phyloP scores from a whole-genome alignment of 345 rosid genomes.

The Theobroma cacao region DNA sequence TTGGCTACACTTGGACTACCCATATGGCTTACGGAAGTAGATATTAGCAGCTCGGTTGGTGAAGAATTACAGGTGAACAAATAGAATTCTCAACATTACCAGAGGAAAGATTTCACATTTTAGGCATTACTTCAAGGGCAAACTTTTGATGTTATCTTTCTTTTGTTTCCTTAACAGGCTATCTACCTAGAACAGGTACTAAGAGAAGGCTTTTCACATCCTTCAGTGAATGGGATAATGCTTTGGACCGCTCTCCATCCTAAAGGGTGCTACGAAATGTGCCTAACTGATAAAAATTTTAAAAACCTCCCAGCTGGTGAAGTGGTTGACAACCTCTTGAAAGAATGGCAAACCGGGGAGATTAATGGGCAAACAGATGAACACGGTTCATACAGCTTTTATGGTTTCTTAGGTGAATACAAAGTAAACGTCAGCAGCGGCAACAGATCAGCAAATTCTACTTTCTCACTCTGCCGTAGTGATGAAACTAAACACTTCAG shows the following conservation, averaged over 20 bases:
- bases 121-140: neutral
- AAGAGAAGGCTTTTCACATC: slow-evolving; percentile 89
- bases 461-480: slow-evolving; percentile 42
- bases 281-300: slow-evolving; percentile 60
- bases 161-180: slow-evolving; percentile 34
- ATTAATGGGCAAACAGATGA: slow-evolving; percentile 40
- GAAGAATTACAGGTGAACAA: slow-evolving; percentile 48
- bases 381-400: slow-evolving; percentile 61
- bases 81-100: neutral
- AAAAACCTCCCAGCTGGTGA: slow-evolving; percentile 73
- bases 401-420: slow-evolving; percentile 75
- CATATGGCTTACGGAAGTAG: slow-evolving; percentile 87
- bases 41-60: slow-evolving; percentile 47
- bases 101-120: neutral
- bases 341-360: slow-evolving; percentile 55
- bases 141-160: neutral
- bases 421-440: slow-evolving; percentile 29
- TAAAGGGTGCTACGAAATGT: slow-evolving; percentile 80
- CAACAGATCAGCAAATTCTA: slow-evolving; percentile 36
- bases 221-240: slow-evolving; percentile 75
- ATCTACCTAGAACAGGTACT: slow-evolving; percentile 63
- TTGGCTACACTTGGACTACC: slow-evolving; percentile 68
- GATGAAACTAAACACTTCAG: slow-evolving; percentile 64
- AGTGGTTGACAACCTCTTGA: slow-evolving; percentile 54
- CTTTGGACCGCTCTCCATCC: slow-evolving; percentile 85